Conservation (phyloP, 306 rosid species). For the Cercis canadensis region DNA sequence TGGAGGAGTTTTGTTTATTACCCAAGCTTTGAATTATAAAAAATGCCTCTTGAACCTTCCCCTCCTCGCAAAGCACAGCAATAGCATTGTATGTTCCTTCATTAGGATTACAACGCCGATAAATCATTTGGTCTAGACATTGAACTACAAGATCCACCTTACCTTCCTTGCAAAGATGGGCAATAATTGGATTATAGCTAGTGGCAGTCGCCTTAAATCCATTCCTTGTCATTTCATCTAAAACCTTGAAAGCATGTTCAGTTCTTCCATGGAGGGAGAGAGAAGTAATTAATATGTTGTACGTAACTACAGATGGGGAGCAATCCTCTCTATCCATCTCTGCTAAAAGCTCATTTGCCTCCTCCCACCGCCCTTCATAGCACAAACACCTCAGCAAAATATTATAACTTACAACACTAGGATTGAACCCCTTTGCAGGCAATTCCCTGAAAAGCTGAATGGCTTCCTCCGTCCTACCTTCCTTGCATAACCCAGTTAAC, state of each 20-base stretch:
- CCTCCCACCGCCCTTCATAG: slow-evolving; percentile 81
- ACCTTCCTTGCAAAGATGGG: slow-evolving; percentile 73
- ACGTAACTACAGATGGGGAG: slow-evolving; percentile 72
- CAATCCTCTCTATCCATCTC: slow-evolving; percentile 73
- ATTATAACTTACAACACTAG: slow-evolving; percentile 90
- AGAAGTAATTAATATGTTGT: slow-evolving; percentile 79
- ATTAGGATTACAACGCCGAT: slow-evolving; percentile 61
- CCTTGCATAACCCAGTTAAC: slow-evolving; percentile 89
- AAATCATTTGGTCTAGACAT: slow-evolving; percentile 76
- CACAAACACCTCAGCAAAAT: slow-evolving; percentile 78
- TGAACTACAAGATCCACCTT: slow-evolving; percentile 67
- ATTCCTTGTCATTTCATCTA: slow-evolving; percentile 73
- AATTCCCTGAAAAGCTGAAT: slow-evolving; percentile 65
- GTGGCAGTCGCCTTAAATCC: slow-evolving; percentile 72
- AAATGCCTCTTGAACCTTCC: slow-evolving; percentile 74
- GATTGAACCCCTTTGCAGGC: slow-evolving; percentile 74
- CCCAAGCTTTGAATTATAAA: slow-evolving; percentile 71
- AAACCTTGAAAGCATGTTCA: slow-evolving; percentile 76
- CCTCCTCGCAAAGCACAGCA: slow-evolving; percentile 73
- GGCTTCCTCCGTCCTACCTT: slow-evolving; percentile 90
- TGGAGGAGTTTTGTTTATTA: slow-evolving; percentile 55
- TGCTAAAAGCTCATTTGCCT: slow-evolving; percentile 72
- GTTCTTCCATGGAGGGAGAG: slow-evolving; percentile 76
- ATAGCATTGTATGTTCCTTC: slow-evolving; percentile 85
- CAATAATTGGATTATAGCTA: slow-evolving; percentile 82